A percentile compares a stretch with the other conserved stretches of the same genome.
Evolutionary conservation across 1,284 basidiomycete genomes (phyloP).

Genomic region (Cerrena zonata): DNA sequence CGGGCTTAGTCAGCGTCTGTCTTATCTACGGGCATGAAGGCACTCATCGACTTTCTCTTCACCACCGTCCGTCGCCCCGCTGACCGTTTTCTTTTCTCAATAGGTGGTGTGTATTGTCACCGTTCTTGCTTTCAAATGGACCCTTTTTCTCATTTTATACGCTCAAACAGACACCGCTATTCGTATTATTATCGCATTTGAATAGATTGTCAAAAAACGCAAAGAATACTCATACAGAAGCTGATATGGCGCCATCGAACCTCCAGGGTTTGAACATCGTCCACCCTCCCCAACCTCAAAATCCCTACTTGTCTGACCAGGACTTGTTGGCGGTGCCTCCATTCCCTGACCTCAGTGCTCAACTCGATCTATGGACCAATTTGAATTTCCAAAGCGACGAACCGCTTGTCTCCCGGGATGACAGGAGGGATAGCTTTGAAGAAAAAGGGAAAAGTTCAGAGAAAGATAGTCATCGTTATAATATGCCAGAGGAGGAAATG

Average conservation of each 20-base stretch:
- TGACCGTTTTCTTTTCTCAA: background rate
- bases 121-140: background rate
- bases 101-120: conserved; percentile 4
- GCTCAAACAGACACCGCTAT: background rate
- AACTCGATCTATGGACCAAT: conserved; percentile 81
- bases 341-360: conserved; percentile 68
- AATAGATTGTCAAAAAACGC: too few species aligned
- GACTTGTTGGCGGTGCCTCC: conserved; percentile 57
- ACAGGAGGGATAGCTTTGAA: conserved; percentile 9
- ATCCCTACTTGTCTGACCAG: conserved; percentile 39
- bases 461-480: conserved; percentile 27
- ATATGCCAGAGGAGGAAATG: conserved; percentile 40
- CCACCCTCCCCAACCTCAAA: conserved; percentile 41
- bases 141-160: background rate
- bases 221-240: background rate
- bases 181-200: too few species aligned
- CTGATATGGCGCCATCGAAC: conserved; percentile 49
- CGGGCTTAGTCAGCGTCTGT: background rate
- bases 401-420: conserved; percentile 33
- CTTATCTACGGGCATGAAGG: background rate
- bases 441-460: conserved; percentile 19
- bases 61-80: background rate
- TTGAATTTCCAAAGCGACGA: conserved; percentile 76
- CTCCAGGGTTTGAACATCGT: conserved; percentile 76
- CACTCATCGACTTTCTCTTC: background rate